Conservation (phyloP, 164 flowering plant species). For the Vitis riparia region DNA sequence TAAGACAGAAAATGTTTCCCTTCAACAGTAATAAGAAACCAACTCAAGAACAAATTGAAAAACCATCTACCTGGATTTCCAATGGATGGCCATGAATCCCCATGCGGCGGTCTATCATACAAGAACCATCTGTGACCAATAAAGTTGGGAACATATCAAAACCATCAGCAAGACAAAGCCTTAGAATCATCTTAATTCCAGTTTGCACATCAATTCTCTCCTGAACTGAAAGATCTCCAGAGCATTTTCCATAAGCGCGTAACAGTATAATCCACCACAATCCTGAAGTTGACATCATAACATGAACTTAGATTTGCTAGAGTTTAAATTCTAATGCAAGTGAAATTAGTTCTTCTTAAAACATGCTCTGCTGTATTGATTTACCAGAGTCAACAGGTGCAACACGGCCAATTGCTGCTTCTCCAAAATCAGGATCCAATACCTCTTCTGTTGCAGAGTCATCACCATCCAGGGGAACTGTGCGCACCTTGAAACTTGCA, state of each 20-base stretch:
- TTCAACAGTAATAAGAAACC: background rate
- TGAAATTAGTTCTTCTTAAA: background rate
- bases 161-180: constrained; percentile 61
- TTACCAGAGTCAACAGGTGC: constrained; percentile 70
- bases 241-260: constrained; percentile 58
- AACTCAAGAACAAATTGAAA: background rate
- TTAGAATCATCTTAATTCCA: constrained; percentile 61
- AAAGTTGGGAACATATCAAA: constrained; percentile 70
- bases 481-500: constrained; percentile 63
- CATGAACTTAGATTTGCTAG: background rate
- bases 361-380: background rate
- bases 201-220: constrained; percentile 68
- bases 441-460: constrained; percentile 57
- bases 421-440: constrained; percentile 68
- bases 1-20: background rate
- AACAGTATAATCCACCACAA: constrained; percentile 68
- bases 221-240: constrained; percentile 57
- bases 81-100: constrained; percentile 73
- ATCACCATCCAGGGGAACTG: constrained; percentile 59
- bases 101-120: constrained; percentile 73
- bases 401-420: constrained; percentile 75
- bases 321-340: background rate
- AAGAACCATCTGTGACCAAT: constrained; percentile 64
- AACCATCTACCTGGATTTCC: constrained; percentile 50
- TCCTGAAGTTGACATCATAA: constrained; percentile 29